phyloP scores from a whole-genome alignment of 2,329 filamentous ascomycete genomes.

The Curvularia eragrostidis region DNA sequence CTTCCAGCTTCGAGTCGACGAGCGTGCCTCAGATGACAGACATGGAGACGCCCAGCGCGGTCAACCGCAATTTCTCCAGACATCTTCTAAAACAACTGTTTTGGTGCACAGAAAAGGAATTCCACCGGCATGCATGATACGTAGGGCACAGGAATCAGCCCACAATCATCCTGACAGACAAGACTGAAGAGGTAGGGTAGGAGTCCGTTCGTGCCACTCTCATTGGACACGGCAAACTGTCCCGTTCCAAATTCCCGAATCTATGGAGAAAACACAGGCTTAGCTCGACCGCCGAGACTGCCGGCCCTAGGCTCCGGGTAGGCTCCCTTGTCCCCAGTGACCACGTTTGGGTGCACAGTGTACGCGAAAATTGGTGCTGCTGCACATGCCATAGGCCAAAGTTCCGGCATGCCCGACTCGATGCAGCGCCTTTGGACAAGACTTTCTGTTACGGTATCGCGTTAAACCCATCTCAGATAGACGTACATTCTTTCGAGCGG shows the following conservation, averaged over 20 bases:
- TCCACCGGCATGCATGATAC: background rate
- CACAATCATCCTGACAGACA: constrained; percentile 9
- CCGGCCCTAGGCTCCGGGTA: constrained; percentile 4
- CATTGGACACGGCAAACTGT: constrained; percentile 13
- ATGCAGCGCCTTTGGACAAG: constrained; percentile 5
- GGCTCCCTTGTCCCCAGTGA: constrained; percentile 7
- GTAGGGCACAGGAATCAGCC: constrained; percentile 5
- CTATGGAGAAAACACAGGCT: constrained; percentile 7
- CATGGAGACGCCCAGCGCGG: background rate
- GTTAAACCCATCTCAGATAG: constrained; percentile 9
- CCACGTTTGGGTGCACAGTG: constrained; percentile 14
- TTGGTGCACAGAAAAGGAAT: background rate
- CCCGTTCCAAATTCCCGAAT: constrained; percentile 10
- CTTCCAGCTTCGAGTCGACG: background rate
- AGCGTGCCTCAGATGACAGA: background rate
- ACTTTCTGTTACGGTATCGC: constrained; percentile 8
- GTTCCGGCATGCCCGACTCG: constrained; percentile 5
- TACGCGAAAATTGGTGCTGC: constrained; percentile 18
- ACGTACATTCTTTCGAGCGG: constrained; percentile 11
- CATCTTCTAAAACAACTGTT: background rate
- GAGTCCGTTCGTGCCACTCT: background rate
- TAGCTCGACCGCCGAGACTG: constrained; percentile 12
- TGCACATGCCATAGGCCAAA: constrained; percentile 16
- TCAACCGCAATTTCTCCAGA: constrained; percentile 1
- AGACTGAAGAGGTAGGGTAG: constrained; percentile 1